Evolutionary conservation across 2,329 filamentous ascomycete species (phyloP).

Genomic region (Coleophoma eucalyptorum): DNA sequence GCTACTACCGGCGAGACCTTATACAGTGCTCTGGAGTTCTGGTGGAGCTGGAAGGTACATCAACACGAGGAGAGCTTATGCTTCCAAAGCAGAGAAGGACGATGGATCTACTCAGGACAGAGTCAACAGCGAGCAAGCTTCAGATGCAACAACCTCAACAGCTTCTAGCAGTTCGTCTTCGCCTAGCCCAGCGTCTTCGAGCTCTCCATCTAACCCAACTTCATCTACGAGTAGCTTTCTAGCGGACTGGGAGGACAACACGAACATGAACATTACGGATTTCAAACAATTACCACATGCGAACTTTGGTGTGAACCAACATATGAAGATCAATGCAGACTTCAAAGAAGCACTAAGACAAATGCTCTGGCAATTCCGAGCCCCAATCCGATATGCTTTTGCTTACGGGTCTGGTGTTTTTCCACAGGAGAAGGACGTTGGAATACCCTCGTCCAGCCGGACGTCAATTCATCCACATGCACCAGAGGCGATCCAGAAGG

Average conservation of each 20-base stretch:
- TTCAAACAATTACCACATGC: conserved; percentile 74
- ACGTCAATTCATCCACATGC: conserved; percentile 74
- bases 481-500: conserved; percentile 74
- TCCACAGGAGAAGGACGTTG: conserved; percentile 57
- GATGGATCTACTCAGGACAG: conserved; percentile 3
- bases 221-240: not conserved
- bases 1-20: not conserved
- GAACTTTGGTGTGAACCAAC: conserved; percentile 91
- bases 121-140: conserved; percentile 9
- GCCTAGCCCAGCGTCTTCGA: not conserved
- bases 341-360: conserved; percentile 88
- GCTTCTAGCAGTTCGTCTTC: conserved; percentile 5
- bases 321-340: conserved; percentile 93
- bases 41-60: no score
- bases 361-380: conserved; percentile 86
- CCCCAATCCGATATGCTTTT: conserved; percentile 93
- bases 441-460: conserved; percentile 48
- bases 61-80: not conserved
- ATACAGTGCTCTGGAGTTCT: no score
- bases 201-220: not conserved
- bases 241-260: conserved; percentile 68
- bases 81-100: conserved; percentile 6
- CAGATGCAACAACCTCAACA: conserved; percentile 9
- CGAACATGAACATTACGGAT: conserved; percentile 65
- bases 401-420: conserved; percentile 98